Conservation (phyloP, 2,329 filamentous ascomycete species). For the Pseudopithomyces maydicus region DNA sequence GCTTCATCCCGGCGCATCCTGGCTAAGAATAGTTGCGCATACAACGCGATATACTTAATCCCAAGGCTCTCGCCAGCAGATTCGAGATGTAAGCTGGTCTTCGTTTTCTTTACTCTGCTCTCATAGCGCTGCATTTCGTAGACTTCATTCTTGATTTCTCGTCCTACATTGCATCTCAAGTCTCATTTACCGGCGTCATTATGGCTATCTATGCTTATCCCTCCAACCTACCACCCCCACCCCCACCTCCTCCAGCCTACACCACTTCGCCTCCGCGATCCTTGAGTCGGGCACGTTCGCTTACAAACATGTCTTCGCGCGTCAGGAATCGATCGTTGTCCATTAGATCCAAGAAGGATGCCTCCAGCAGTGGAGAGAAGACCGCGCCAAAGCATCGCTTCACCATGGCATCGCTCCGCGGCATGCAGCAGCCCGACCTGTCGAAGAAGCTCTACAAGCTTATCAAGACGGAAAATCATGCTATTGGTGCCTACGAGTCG, state of each 20-base stretch:
- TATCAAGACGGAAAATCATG: slow-evolving; percentile 93
- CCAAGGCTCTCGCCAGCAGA: slow-evolving; percentile 11
- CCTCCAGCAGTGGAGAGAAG: slow-evolving; percentile 50
- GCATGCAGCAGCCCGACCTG: slow-evolving; percentile 82
- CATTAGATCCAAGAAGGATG: slow-evolving; percentile 67
- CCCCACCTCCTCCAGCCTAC: slow-evolving; percentile 33
- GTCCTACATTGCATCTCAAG: slow-evolving; percentile 9
- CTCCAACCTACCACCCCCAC: slow-evolving; percentile 22
- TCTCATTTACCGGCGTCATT: slow-evolving; percentile 13
- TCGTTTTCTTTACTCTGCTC: slow-evolving; percentile 17
- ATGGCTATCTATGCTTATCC: slow-evolving; percentile 33
- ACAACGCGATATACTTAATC: slow-evolving; percentile 20
- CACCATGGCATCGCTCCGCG: slow-evolving; percentile 83
- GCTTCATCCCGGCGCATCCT: not conserved
- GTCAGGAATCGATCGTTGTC: slow-evolving; percentile 75
- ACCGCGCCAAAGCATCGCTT: slow-evolving; percentile 69
- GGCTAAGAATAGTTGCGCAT: slow-evolving; percentile 30
- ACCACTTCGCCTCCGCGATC: slow-evolving; percentile 26
- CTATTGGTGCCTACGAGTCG: slow-evolving; percentile 81
- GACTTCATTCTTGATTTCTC: slow-evolving; percentile 7
- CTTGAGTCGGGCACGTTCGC: slow-evolving; percentile 30
- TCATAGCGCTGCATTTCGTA: slow-evolving; percentile 4
- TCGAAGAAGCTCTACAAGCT: slow-evolving; percentile 87
- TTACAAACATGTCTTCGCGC: slow-evolving; percentile 33
- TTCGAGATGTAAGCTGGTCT: slow-evolving; percentile 43